Conservation (phyloP, 306 rosid genomes). For the Trifolium repens region DNA sequence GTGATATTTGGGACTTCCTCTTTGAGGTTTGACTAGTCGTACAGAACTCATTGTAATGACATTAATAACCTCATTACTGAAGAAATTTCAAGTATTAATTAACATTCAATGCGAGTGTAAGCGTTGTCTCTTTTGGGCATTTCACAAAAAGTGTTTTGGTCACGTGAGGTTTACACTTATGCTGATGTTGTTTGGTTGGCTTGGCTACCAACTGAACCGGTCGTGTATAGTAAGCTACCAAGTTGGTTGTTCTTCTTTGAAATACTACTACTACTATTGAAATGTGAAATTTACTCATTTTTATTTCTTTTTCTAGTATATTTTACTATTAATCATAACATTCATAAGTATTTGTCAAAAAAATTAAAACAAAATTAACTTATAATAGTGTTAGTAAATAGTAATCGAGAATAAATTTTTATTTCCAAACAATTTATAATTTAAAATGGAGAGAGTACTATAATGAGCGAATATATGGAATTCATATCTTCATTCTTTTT, state of each 20-base stretch:
- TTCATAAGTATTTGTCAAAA: too few species aligned
- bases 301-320: neutral
- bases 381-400: too few species aligned
- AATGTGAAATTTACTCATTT: slow-evolving; percentile 5
- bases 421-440: too few species aligned
- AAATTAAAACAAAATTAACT: too few species aligned
- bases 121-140: slow-evolving; percentile 30
- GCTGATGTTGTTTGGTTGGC: neutral
- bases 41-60: neutral
- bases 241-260: slow-evolving; percentile 33
- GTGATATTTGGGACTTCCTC: neutral
- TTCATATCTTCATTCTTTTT: neutral
- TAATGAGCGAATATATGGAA: too few species aligned
- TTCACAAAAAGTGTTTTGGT: neutral
- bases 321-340: too few species aligned
- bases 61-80: neutral
- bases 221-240: slow-evolving; percentile 32
- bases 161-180: slow-evolving; percentile 31
- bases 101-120: neutral
- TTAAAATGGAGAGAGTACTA: too few species aligned
- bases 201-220: slow-evolving; percentile 11
- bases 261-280: neutral
- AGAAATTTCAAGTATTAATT: neutral
- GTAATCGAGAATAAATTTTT: too few species aligned
- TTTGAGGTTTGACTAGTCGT: slow-evolving; percentile 34